Base-by-base conservation (phyloP, 1,284 basidiomycete genomes). In the Trichosporon sp. region DNA sequence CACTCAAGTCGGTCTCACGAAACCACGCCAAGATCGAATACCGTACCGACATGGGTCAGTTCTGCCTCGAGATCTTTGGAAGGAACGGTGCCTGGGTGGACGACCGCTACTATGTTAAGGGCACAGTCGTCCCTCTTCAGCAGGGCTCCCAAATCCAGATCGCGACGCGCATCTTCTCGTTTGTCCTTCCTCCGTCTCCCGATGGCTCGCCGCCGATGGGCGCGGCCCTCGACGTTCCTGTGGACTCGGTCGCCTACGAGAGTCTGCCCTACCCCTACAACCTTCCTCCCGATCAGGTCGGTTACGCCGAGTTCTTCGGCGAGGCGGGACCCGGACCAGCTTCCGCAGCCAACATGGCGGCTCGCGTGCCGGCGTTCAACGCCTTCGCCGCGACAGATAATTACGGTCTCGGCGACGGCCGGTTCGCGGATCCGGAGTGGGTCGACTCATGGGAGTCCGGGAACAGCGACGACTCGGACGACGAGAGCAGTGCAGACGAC, bases 1-100 rank as follows among this genome's bases (percentile, higher is more conserved):
- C 94, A 1, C 88, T 98, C 73, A 98, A 98, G 88, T 96, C 93
- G 73, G 96, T 99, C 69, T 98, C 96, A 11, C 89, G 97, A 31
- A 87, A 97, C 14, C 97, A 99, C 81, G 97, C 97, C 67, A 91
- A 91, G 86, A 96, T 99, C 78, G 94, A 93, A 83, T 97, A 80
- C 71, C 76, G 77, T 0, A 69, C 76, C 37, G 82, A 84, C 63
- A 65, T 80, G 16, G 90, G 92, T 73, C 93, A 94, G 80, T 99
- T 96, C 85, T 91, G 94, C 37, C 88, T 99, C 65, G 90, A 91
- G 74, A 96, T 99, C 48, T 88, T 93, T 43, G 97, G 97, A 11
- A 87, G 96, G 71, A 99, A 99, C 79, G 97, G 97, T 11, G 95
- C 95, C 8, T 98, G 96, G 90, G 94, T 99, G 1, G 96, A 99